Conservation (phyloP, 192 early-diverging fungal genomes). For the Backusella circina region DNA sequence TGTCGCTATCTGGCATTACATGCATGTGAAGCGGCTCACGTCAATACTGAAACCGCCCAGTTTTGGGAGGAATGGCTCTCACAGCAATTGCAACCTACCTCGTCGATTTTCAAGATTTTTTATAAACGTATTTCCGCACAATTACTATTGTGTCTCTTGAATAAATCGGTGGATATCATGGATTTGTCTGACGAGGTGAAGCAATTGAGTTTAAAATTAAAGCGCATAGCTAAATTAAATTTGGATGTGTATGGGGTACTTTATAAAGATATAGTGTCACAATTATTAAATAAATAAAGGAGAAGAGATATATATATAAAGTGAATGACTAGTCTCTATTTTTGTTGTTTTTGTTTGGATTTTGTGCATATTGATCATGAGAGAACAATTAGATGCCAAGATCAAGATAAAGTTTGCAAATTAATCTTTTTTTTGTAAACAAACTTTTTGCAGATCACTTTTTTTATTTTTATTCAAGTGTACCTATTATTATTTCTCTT, state of each 20-base stretch:
- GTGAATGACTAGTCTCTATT: too few relatives aligned
- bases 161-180: not conserved
- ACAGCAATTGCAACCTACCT: conserved; percentile 12
- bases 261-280: conserved; percentile 1
- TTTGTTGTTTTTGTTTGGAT: not conserved
- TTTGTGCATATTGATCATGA: not conserved
- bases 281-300: not conserved
- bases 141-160: not conserved
- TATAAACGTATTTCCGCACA: conserved; percentile 3
- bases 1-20: conserved; percentile 9
- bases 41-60: not conserved
- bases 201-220: not conserved
- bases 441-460: not conserved
- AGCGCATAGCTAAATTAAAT: not conserved
- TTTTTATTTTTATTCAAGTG: not conserved
- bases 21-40: conserved; percentile 9
- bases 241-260: not conserved
- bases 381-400: not conserved
- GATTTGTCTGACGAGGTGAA: not conserved
- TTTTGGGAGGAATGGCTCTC: conserved; percentile 19
- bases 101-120: conserved; percentile 4
- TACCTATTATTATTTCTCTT: not conserved
- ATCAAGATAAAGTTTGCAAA: not conserved
- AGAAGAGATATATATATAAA: not conserved
- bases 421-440: not conserved